phyloP scores from a whole-genome alignment of 768 basidiomycete species.

The Dioszegia aurantiaca region DNA sequence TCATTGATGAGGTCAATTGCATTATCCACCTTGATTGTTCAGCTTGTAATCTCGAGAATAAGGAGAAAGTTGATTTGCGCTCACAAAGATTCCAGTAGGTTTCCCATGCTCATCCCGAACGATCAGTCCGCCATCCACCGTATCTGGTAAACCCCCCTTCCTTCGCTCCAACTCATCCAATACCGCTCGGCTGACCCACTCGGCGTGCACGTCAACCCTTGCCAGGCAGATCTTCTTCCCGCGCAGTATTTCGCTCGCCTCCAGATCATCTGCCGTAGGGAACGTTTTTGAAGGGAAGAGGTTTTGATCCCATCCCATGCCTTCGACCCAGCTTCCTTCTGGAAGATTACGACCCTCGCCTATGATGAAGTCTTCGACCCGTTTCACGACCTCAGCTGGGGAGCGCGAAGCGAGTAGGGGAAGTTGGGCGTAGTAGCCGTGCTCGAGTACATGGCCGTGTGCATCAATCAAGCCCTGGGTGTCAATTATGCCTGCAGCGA shows the following conservation, averaged over 20 bases:
- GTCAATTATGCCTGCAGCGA: not conserved
- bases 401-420: conserved; percentile 35
- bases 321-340: conserved; percentile 65
- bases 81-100: conserved; percentile 63
- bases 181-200: conserved; percentile 77
- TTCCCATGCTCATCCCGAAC: conserved; percentile 63
- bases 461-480: conserved; percentile 46
- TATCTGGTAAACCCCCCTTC: conserved; percentile 59
- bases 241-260: conserved; percentile 64
- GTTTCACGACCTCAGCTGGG: conserved; percentile 26
- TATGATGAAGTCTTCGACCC: conserved; percentile 40
- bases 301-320: conserved; percentile 94
- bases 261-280: conserved; percentile 79
- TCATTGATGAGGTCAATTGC: conserved; percentile 71
- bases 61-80: not conserved
- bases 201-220: conserved; percentile 78
- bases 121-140: conserved; percentile 73
- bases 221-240: conserved; percentile 69
- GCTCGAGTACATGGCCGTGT: conserved; percentile 46
- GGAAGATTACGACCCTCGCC: conserved; percentile 21
- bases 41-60: not conserved
- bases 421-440: conserved; percentile 44
- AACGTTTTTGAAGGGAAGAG: conserved; percentile 61
- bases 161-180: conserved; percentile 56
- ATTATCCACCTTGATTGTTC: conserved; percentile 79